A percentile compares a stretch with the other conserved stretches of the same genome.
These are phyloP conservation scores for Alternaria conjuncta DNA, from an alignment of 2,329 filamentous ascomycete species.

Conservation along the genomic window DNA sequence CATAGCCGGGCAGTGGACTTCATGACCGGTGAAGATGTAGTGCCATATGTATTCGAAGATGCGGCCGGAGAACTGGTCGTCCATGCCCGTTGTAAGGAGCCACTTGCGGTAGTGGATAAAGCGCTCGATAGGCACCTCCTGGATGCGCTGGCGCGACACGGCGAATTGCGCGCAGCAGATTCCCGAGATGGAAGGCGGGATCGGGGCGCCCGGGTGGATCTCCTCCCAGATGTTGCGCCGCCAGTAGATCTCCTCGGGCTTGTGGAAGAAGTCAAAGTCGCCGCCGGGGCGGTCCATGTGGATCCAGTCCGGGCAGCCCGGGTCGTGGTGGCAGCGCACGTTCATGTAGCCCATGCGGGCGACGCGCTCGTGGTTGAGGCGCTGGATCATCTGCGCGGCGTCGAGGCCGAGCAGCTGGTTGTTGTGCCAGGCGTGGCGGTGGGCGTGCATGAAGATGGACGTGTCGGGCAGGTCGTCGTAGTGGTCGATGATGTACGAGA, in stretches of 20 bases:
- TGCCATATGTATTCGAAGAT: slow-evolving; percentile 52
- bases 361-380: slow-evolving; percentile 60
- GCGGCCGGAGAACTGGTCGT: slow-evolving; percentile 48
- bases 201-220: slow-evolving; percentile 51
- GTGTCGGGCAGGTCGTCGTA: slow-evolving; percentile 66
- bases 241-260: slow-evolving; percentile 49
- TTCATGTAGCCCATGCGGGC: slow-evolving; percentile 65
- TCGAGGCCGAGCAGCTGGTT: slow-evolving; percentile 60
- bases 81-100: slow-evolving; percentile 51
- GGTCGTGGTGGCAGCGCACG: slow-evolving; percentile 63
- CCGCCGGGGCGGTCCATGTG: slow-evolving; percentile 52
- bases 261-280: slow-evolving; percentile 49
- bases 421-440: slow-evolving; percentile 65
- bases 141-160: slow-evolving; percentile 57
- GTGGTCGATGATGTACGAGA: slow-evolving; percentile 68
- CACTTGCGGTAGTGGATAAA: slow-evolving; percentile 62
- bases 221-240: slow-evolving; percentile 47
- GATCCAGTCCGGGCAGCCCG: slow-evolving; percentile 66
- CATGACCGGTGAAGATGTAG: slow-evolving; percentile 50
- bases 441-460: slow-evolving; percentile 65
- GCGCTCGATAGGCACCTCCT: slow-evolving; percentile 57
- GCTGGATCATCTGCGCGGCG: slow-evolving; percentile 57
- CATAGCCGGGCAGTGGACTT: slow-evolving; percentile 48
- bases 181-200: slow-evolving; percentile 46
- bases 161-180: slow-evolving; percentile 66